Conservation (phyloP, 768 basidiomycete species). For the Trametes punicea region DNA sequence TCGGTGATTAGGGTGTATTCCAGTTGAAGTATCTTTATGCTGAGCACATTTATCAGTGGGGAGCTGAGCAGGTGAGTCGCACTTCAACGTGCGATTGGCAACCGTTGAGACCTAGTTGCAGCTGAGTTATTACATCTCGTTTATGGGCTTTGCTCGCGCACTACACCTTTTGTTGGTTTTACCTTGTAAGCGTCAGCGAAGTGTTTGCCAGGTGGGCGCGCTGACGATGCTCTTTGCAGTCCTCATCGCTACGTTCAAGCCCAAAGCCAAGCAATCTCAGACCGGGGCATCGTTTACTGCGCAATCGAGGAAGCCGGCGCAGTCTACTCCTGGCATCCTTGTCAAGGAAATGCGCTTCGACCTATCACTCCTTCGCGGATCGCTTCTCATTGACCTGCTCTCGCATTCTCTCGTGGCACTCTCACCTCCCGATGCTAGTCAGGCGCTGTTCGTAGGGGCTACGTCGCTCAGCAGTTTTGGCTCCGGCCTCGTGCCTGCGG, state of each 20-base stretch:
- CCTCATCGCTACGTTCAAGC: slow-evolving; percentile 60
- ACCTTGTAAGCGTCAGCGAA: slow-evolving; percentile 69
- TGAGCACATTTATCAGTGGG: slow-evolving; percentile 68
- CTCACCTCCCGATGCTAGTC: slow-evolving; percentile 42
- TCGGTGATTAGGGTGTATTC: slow-evolving; percentile 52
- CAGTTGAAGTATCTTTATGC: slow-evolving; percentile 79
- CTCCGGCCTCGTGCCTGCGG: slow-evolving; percentile 63
- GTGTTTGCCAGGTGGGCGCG: too few relatives aligned
- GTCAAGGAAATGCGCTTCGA: slow-evolving; percentile 66
- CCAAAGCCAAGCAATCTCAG: slow-evolving; percentile 26
- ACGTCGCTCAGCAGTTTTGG: slow-evolving; percentile 65
- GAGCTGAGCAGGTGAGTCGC: slow-evolving; percentile 47
- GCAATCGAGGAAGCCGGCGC: slow-evolving; percentile 31
- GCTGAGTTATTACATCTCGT: slow-evolving; percentile 74
- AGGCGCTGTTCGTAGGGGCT: slow-evolving; percentile 49
- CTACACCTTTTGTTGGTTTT: slow-evolving; percentile 63
- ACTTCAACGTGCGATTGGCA: background rate
- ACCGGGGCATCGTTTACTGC: slow-evolving; percentile 10
- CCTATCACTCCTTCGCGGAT: slow-evolving; percentile 57
- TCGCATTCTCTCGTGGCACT: slow-evolving; percentile 62
- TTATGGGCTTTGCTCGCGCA: slow-evolving; percentile 62
- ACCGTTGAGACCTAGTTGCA: slow-evolving; percentile 24
- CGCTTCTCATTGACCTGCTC: slow-evolving; percentile 63
- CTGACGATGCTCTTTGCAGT: too few relatives aligned
- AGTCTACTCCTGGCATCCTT: slow-evolving; percentile 48